Conservation (phyloP, 441 rosid species). For the Erysimum cheiri region DNA sequence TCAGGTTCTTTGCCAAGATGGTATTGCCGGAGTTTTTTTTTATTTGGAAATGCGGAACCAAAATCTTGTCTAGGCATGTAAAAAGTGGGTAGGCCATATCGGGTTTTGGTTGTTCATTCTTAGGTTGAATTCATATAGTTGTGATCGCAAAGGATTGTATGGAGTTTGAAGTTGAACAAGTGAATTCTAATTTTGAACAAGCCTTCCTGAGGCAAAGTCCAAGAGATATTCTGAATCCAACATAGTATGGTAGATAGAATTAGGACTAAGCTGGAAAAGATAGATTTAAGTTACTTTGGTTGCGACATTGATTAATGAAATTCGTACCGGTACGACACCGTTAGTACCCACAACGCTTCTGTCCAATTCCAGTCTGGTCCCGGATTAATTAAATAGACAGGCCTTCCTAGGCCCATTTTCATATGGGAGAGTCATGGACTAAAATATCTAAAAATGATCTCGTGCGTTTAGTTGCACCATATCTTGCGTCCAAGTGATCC, state of each 20-base stretch:
- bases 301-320: background rate
- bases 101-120: background rate
- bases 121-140: background rate
- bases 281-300: background rate
- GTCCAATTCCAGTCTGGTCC: background rate
- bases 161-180: no score
- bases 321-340: background rate
- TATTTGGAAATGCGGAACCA: background rate
- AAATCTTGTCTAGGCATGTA: background rate
- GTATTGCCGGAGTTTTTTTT: background rate
- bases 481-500: background rate
- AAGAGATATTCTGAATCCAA: no score
- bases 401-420: slow-evolving; percentile 3
- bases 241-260: no score
- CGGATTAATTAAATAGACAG: background rate
- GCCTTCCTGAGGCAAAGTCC: no score
- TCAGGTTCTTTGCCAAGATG: slow-evolving; percentile 1
- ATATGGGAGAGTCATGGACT: background rate
- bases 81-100: background rate
- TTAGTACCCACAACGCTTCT: background rate
- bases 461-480: background rate
- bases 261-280: no score
- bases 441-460: background rate
- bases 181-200: no score
- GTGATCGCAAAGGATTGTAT: background rate